Percentiles rank a stretch among this genome's conserved stretches.
Conservation (phyloP, 768 basidiomycete species). For the Antrodiella citrinella region DNA sequence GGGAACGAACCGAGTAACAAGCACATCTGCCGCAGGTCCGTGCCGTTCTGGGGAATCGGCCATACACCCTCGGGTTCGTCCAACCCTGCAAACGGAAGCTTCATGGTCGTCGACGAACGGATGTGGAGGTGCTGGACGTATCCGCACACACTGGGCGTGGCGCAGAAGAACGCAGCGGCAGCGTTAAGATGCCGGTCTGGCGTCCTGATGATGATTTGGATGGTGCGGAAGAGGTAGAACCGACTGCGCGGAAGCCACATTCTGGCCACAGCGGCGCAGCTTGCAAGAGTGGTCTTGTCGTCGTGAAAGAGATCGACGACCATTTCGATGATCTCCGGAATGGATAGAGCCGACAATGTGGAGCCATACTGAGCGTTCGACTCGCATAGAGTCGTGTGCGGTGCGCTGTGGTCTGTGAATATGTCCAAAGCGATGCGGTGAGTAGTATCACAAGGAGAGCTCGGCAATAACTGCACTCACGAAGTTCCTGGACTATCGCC, state of each 20-base stretch:
- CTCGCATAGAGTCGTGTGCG: no score
- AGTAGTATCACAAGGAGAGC: no score
- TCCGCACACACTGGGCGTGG: not conserved
- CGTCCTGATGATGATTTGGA: not conserved
- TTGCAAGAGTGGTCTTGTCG: slow-evolving; percentile 1
- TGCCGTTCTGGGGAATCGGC: not conserved
- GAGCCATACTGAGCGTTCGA: no score
- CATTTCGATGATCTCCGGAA: slow-evolving; percentile 4
- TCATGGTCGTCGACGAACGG: not conserved
- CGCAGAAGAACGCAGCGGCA: not conserved
- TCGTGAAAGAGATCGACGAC: slow-evolving; percentile 3
- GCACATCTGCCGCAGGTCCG: not conserved
- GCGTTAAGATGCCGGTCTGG: not conserved
- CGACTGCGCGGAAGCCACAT: slow-evolving; percentile 1
- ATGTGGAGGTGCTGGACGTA: not conserved
- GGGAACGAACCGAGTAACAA: not conserved
- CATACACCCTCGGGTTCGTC: not conserved
- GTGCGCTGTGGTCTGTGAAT: no score
- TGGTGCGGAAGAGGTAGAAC: slow-evolving; percentile 3
- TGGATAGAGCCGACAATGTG: no score
- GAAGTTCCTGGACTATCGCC: no score
- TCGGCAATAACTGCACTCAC: no score
- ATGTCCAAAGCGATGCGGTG: no score
- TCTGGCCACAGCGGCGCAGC: not conserved
- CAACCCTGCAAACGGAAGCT: not conserved